These are phyloP conservation scores for Candolleomyces eurysporus DNA, from an alignment of 768 basidiomycete species.

Conservation along the genomic window DNA sequence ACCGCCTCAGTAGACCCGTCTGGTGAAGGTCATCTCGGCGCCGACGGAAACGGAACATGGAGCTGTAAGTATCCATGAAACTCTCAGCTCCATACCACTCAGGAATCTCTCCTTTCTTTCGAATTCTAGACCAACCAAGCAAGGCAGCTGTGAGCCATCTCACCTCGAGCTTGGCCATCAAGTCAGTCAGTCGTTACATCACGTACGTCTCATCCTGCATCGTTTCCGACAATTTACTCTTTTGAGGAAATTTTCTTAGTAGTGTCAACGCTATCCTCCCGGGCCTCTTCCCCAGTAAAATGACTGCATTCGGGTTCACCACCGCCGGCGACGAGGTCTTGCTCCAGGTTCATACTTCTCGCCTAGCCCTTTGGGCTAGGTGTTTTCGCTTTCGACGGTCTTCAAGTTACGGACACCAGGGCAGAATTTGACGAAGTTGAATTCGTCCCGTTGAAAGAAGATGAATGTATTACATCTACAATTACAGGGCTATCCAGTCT, in stretches of 20 bases:
- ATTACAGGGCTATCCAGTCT: too few species aligned
- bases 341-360: conserved; percentile 13
- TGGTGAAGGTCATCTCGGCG: conserved; percentile 50
- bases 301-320: conserved; percentile 74
- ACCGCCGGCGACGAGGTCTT: conserved; percentile 51
- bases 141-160: conserved; percentile 89
- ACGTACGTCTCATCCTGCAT: conserved; percentile 46
- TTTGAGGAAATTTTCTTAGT: not conserved
- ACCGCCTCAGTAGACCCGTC: conserved; percentile 53
- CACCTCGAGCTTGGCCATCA: conserved; percentile 67
- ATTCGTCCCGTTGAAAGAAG: too few species aligned
- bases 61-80: conserved; percentile 56
- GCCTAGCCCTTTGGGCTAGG: too few species aligned
- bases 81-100: not conserved
- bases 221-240: not conserved
- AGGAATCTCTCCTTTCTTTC: not conserved
- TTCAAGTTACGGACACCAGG: too few species aligned
- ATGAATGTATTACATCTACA: too few species aligned
- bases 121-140: conserved; percentile 63
- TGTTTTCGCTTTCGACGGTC: too few species aligned
- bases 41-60: conserved; percentile 65
- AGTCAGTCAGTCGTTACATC: conserved; percentile 56
- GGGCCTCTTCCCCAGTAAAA: conserved; percentile 80
- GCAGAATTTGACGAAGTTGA: too few species aligned
- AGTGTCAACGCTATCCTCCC: conserved; percentile 86